Conservation (phyloP, 371 early-diverging fungal species). For the Rhizomucor pusillus region DNA sequence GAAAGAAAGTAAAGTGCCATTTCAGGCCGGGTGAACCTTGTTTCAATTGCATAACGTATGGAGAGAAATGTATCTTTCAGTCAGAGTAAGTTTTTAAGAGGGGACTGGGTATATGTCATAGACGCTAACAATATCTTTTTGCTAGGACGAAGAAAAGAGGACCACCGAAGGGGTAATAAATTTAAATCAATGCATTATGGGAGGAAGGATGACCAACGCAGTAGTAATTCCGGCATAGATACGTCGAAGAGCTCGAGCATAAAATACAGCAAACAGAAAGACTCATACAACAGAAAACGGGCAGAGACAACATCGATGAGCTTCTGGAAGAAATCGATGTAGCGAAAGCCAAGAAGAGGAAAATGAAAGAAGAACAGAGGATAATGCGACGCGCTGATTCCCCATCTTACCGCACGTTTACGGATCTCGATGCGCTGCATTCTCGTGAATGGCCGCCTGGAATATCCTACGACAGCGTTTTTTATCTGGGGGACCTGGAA, state of each 20-base stretch:
- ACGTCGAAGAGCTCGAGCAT: conserved; percentile 40
- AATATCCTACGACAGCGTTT: conserved; percentile 27
- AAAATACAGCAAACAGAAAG: conserved; percentile 32
- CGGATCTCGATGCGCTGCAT: conserved; percentile 12
- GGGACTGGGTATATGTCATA: background rate
- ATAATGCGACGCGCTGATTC: background rate
- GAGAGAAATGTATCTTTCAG: conserved; percentile 21
- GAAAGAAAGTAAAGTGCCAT: conserved; percentile 32
- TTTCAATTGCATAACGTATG: conserved; percentile 29
- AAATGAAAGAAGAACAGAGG: background rate
- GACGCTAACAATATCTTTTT: too few species aligned
- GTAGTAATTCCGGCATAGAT: too few species aligned
- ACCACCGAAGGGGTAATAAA: conserved; percentile 31
- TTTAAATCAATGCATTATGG: too few species aligned
- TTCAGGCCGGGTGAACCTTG: conserved; percentile 26
- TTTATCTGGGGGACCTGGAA: conserved; percentile 43
- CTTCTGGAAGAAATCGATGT: conserved; percentile 5
- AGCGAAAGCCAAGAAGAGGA: conserved; percentile 2
- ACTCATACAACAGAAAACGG: conserved; percentile 7
- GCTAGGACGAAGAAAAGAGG: conserved; percentile 30
- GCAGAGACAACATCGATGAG: conserved; percentile 4
- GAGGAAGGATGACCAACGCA: background rate
- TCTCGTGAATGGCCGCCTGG: conserved; percentile 15
- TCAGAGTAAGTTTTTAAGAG: conserved; percentile 12
- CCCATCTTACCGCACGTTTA: background rate